Conservation (phyloP, 306 rosid genomes). For the Quercus parvula region DNA sequence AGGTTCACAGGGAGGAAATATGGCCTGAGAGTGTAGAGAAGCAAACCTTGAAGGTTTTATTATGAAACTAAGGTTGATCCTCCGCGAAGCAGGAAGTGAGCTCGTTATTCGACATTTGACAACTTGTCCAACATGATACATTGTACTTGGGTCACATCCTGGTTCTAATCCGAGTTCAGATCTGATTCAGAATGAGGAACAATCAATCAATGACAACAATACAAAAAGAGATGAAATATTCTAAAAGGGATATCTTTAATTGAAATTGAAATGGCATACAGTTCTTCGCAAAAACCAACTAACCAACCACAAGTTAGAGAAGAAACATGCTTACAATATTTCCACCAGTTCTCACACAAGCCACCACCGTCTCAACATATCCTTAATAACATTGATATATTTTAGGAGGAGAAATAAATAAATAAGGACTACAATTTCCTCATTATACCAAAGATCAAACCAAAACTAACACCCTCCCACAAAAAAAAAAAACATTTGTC, state of each 20-base stretch:
- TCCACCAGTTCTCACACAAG: background rate
- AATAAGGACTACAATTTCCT: background rate
- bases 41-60: conserved; percentile 77
- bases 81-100: conserved; percentile 61
- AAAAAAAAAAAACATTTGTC: background rate
- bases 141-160: conserved; percentile 63
- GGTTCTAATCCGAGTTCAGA: conserved; percentile 89
- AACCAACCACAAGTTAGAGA: background rate
- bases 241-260: background rate
- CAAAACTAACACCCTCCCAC: background rate
- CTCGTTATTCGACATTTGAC: conserved; percentile 77
- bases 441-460: background rate
- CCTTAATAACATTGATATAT: background rate
- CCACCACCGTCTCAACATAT: background rate
- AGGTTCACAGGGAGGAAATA: background rate
- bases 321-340: too few species aligned
- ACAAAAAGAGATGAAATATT: conserved; percentile 6
- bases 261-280: background rate
- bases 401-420: background rate
- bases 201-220: conserved; percentile 17
- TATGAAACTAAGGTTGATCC: conserved; percentile 84
- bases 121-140: conserved; percentile 86
- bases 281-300: background rate
- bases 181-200: conserved; percentile 45
- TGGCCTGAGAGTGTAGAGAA: conserved; percentile 8